phyloP scores from a whole-genome alignment of 169 alveolate genomes.

The Toxoplasma gondii region DNA sequence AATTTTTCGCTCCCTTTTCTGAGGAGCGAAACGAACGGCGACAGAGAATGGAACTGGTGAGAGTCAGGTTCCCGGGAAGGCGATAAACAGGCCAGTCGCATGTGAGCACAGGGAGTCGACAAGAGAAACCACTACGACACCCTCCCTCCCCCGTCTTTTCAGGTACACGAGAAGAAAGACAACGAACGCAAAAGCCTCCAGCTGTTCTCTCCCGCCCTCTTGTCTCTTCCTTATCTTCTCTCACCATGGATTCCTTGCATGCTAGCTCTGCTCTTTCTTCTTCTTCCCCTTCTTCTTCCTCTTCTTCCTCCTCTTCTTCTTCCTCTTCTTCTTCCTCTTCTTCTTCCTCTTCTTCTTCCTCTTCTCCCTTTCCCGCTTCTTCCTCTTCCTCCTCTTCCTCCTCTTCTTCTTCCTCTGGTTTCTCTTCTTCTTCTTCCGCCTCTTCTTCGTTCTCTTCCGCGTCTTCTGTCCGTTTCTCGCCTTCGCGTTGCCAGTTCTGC shows the following conservation, averaged over 20 bases:
- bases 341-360: too few relatives aligned
- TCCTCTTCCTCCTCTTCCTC: neutral
- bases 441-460: neutral
- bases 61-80: too few relatives aligned
- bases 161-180: too few relatives aligned
- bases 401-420: neutral
- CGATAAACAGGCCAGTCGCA: too few relatives aligned
- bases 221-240: neutral
- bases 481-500: constrained; percentile 5
- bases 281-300: too few relatives aligned
- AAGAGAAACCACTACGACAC: too few relatives aligned
- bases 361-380: neutral
- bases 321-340: neutral
- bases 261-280: too few relatives aligned
- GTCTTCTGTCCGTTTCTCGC: neutral
- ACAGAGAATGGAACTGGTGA: too few relatives aligned
- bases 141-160: too few relatives aligned
- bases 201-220: neutral
- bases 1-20: too few relatives aligned
- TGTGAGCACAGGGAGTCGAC: too few relatives aligned
- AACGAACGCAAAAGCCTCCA: neutral
- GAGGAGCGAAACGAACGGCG: too few relatives aligned
- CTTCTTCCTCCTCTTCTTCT: neutral
- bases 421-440: neutral
- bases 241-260: neutral